Conservation (phyloP, 2,329 filamentous ascomycete species). For the Sporothrix variecibatus region DNA sequence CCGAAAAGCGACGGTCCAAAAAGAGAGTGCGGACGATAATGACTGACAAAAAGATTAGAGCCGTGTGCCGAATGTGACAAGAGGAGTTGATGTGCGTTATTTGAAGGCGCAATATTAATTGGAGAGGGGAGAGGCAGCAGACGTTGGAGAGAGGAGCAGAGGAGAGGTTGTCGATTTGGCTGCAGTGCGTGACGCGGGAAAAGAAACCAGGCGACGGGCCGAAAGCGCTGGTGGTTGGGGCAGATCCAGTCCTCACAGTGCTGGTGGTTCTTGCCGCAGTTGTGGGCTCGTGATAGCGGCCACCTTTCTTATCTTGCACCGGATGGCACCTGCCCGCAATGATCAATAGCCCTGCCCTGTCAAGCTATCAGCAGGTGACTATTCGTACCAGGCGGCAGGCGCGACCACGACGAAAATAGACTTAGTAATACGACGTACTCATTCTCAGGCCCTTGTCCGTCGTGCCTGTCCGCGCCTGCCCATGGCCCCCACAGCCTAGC, state of each 20-base stretch:
- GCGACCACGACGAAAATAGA: conserved; percentile 8
- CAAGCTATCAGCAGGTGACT: conserved; percentile 13
- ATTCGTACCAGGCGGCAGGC: background rate
- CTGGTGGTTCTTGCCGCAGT: too few relatives aligned
- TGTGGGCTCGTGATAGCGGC: conserved; percentile 5
- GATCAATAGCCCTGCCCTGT: background rate
- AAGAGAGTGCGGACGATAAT: background rate
- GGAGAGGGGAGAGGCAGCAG: conserved; percentile 10
- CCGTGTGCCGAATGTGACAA: conserved; percentile 15
- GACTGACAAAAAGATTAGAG: background rate
- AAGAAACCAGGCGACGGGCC: background rate
- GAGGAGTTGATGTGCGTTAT: conserved; percentile 13
- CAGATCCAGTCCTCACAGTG: conserved; percentile 11
- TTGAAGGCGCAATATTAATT: conserved; percentile 19
- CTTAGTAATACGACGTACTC: background rate
- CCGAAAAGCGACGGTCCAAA: background rate
- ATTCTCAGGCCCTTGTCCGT: background rate
- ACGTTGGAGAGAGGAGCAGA: conserved; percentile 9
- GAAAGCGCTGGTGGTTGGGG: conserved; percentile 2
- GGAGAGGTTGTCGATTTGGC: conserved; percentile 3
- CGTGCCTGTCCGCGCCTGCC: conserved; percentile 13
- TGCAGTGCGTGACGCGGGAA: conserved; percentile 3
- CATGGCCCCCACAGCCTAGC: conserved; percentile 4
- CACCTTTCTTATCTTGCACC: background rate
- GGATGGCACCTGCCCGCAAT: background rate